Evolutionary conservation across 768 basidiomycete genomes (phyloP).

Genomic region (Antrodiella citrinella): DNA sequence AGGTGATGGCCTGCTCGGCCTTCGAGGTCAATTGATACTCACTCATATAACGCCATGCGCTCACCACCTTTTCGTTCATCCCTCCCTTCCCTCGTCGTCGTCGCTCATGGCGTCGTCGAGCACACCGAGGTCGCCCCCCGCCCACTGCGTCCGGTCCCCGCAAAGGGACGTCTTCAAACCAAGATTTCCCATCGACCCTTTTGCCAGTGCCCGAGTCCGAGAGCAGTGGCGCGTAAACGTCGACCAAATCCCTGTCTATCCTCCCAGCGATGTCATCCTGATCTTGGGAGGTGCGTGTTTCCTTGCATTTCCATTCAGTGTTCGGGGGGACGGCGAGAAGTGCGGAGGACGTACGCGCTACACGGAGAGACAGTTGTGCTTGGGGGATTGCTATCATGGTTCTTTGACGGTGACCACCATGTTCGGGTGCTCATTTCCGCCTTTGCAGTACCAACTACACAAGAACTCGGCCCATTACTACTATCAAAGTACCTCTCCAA

Average conservation of each 20-base stretch:
- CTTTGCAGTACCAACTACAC: conserved; percentile 22
- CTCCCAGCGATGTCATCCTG: conserved; percentile 25
- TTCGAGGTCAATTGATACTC: too few relatives aligned
- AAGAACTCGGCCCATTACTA: conserved; percentile 27
- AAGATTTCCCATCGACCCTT: conserved; percentile 28
- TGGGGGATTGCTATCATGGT: neutral
- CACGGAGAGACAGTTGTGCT: neutral
- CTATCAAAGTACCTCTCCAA: conserved; percentile 25
- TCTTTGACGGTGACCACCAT: too few relatives aligned
- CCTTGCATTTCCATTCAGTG: too few relatives aligned
- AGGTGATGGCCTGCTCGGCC: too few relatives aligned
- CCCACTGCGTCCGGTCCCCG: too few relatives aligned
- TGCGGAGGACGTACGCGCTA: neutral
- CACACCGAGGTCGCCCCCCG: too few relatives aligned
- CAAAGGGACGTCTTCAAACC: conserved; percentile 27
- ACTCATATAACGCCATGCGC: too few relatives aligned
- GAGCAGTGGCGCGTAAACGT: conserved; percentile 23
- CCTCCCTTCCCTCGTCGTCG: too few relatives aligned
- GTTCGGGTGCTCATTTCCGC: neutral
- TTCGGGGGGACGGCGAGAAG: neutral
- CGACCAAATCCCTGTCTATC: conserved; percentile 15
- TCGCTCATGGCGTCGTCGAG: too few relatives aligned
- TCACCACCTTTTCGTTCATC: too few relatives aligned
- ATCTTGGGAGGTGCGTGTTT: conserved; percentile 29
- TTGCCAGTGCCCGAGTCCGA: conserved; percentile 17